A percentile compares a stretch with the other conserved stretches of the same genome.
phyloP scores from a whole-genome alignment of 805 yeast genomes.

The Yarrowia sp. region DNA sequence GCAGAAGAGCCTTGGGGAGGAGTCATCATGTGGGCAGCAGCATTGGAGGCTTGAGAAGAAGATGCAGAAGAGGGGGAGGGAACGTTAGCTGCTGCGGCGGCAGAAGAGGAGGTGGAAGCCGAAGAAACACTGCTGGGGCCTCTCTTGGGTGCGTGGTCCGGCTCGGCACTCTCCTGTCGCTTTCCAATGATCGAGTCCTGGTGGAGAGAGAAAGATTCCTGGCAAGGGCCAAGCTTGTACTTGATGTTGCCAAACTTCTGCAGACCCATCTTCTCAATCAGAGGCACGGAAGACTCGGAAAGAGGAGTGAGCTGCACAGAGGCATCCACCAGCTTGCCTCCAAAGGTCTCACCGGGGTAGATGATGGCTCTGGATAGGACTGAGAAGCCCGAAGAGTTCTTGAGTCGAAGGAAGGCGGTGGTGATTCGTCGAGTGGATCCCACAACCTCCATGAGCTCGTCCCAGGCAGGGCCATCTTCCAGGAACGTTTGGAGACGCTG shows the following conservation, averaged over 20 bases:
- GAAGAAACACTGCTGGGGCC: slow-evolving; percentile 16
- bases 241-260: slow-evolving; percentile 3
- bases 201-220: slow-evolving; percentile 27
- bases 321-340: slow-evolving; percentile 17
- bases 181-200: slow-evolving; percentile 33
- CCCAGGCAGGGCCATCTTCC: slow-evolving; percentile 4
- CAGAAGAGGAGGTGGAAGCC: not conserved
- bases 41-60: slow-evolving; percentile 6
- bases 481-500: slow-evolving; percentile 4
- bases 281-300: not conserved
- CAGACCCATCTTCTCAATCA: slow-evolving; percentile 12
- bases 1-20: slow-evolving; percentile 4
- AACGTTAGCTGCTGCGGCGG: slow-evolving; percentile 13
- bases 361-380: slow-evolving; percentile 23
- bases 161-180: slow-evolving; percentile 13
- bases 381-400: slow-evolving; percentile 8
- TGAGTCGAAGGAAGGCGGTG: slow-evolving; percentile 15
- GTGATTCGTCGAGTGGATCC: slow-evolving; percentile 25
- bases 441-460: slow-evolving; percentile 18
- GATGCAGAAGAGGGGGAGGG: slow-evolving; percentile 23
- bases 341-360: slow-evolving; percentile 31
- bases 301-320: slow-evolving; percentile 35
- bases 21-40: not conserved
- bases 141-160: not conserved
- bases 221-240: slow-evolving; percentile 24